Conservation (phyloP, 2,329 filamentous ascomycete genomes). For the Blumeria hordei region DNA sequence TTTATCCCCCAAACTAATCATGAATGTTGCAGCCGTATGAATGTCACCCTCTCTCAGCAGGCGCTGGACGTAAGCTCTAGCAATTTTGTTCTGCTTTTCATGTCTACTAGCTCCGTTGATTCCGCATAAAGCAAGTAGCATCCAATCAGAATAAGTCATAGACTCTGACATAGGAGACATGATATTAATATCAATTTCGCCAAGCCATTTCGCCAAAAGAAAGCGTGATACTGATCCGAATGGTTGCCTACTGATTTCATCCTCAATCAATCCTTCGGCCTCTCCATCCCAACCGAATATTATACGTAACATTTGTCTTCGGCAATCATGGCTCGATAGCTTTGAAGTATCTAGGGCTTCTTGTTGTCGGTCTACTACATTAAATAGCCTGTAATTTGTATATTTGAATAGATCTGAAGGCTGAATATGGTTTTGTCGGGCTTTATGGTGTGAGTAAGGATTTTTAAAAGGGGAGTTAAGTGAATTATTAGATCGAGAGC, state of each 20-base stretch:
- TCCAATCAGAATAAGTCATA: conserved; percentile 93
- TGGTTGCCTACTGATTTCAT: conserved; percentile 58
- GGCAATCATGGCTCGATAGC: conserved; percentile 55
- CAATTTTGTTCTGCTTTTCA: conserved; percentile 68
- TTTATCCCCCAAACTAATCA: conserved; percentile 75
- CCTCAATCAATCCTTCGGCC: conserved; percentile 54
- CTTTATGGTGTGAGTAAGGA: conserved; percentile 56
- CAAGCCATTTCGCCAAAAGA: conserved; percentile 77
- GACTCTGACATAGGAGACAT: conserved; percentile 60
- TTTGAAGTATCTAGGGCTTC: conserved; percentile 30
- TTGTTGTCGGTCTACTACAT: conserved; percentile 58
- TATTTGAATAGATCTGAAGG: conserved; percentile 68
- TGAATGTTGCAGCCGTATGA: conserved; percentile 75
- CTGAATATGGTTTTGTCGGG: conserved; percentile 50
- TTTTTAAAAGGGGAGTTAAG: conserved; percentile 23
- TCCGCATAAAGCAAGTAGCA: conserved; percentile 51
- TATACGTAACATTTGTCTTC: conserved; percentile 72
- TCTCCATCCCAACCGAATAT: conserved; percentile 92
- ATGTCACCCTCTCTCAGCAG: conserved; percentile 75
- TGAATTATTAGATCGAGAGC: conserved; percentile 16
- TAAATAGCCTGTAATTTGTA: conserved; percentile 54
- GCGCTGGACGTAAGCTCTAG: conserved; percentile 72
- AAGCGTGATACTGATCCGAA: conserved; percentile 54
- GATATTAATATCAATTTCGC: conserved; percentile 58
- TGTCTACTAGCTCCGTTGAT: conserved; percentile 55